Base-by-base conservation (phyloP, 306 rosid species). In the Malus sieversii region DNA sequence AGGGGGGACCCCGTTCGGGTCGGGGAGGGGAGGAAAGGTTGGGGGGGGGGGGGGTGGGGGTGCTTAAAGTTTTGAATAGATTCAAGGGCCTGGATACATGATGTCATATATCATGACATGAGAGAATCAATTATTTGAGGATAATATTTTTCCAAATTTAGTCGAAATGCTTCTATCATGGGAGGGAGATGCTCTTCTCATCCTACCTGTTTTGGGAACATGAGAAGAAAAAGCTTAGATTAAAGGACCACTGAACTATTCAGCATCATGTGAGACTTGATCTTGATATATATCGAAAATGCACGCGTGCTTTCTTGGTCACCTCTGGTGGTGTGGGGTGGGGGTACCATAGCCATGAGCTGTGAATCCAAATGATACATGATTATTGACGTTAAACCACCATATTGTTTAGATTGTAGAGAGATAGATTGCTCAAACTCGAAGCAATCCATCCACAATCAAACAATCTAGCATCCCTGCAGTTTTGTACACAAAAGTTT, bases 41-140 rank as follows among this genome's bases (percentile, higher is more conserved):
- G 32, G 10, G n/a, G 42, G 61, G 20, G 55, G 33, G 3, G 33
- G 33, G 4, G 33, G 33, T 3, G 4, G 32, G 44, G 44, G 61
- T 35, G 70, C 29, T 33, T 57, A 13, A 57, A 57, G 55, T 15
- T 20, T 27, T 20, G 61, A 12, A 44, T 7, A 62, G 45, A 74
- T 44, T 30, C 46, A 45, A 74, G 12, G 46, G 61, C 15, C 19
- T 16, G 67, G 68, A 35, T 15, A 15, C 5, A 59, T 19, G 59
- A 57, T 55, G 20, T 55, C 53, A 48, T 1, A 48, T 16, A 16
- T 51, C 20, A 51, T 2, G 15, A 16, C 3, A 51, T 51, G 64
- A 10, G 22, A 29, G 70, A 62, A 74, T 74, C 77, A 29, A 62
- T 74, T 63, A 74, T 65, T 10, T 59, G 70, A 44, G 32, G 77